A percentile compares a stretch with the other conserved stretches of the same genome.
Evolutionary conservation across 2,329 filamentous ascomycete genomes (phyloP).

Genomic region (Oidium heveae): DNA sequence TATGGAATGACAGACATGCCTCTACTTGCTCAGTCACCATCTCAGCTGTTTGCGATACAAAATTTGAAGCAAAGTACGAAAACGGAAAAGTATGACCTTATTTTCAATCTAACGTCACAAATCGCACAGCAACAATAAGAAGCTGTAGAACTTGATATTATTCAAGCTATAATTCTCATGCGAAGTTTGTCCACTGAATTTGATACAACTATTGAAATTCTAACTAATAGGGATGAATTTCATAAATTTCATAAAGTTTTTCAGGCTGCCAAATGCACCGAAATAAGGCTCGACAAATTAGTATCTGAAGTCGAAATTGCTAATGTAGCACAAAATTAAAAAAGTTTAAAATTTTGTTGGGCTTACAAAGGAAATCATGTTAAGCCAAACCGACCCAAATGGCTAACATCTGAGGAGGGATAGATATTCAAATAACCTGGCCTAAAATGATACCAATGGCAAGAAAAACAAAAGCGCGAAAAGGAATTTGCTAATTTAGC

Average conservation of each 20-base stretch:
- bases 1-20: background rate
- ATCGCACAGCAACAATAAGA: background rate
- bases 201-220: background rate
- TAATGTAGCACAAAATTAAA: background rate
- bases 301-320: background rate
- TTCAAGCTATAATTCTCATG: background rate
- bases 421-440: background rate
- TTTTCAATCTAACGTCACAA: background rate
- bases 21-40: background rate
- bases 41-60: background rate
- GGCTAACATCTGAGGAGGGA: background rate
- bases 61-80: background rate
- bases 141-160: background rate
- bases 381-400: background rate
- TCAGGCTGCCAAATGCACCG: background rate
- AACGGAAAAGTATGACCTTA: background rate
- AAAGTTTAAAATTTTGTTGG: background rate
- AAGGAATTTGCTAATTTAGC: background rate
- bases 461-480: background rate
- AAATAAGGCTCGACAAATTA: background rate
- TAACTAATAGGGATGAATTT: background rate
- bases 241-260: background rate
- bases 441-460: background rate
- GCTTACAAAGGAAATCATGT: background rate
- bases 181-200: background rate